Evolutionary conservation across 129 eudicot genomes (phyloP), one percentile per base, ranked within the genome.

Genomic region (Artemisia tridentata): DNA sequence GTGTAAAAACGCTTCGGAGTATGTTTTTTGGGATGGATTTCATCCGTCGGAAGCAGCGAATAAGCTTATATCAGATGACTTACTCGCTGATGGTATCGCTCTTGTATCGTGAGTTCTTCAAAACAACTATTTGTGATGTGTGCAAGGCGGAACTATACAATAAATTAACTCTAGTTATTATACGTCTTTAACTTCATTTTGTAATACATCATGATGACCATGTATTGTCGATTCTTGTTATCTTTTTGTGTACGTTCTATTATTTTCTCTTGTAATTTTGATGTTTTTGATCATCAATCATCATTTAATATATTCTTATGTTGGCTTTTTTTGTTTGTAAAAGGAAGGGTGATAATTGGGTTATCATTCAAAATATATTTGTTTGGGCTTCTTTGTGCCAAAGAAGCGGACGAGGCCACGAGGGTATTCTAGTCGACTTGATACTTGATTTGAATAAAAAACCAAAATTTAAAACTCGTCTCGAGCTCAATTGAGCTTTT

Each of bases 11-110:
- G 98, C 98, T 49, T 65, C 95, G 0, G 88, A 84, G 29, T 92
- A 92, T 72, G 91, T 92, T 16, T 92, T 92, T 54, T 92, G 98
- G 98, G 98, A 92, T 27, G 95, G 96, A 7, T 85, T 86, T 83
- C 98, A 92, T 71, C 95, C 98, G 0, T 74, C 98, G 0, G 90
- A 92, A 77, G 92, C 98, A 43, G 93, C 96, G 65, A 92, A 92
- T 75, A 83, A 78, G 55, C 63, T 86, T 63, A 67, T 92, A 29
- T 65, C 98, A 6, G 88, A 87, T 23, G 89, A 89, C 48, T 77
- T 92, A 75, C 75, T 89, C 2, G 74, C 79, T 59, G 78, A 71
- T 71, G 98, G 96, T 75, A 78, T 92, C 43, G 76, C 89, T 52
- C 96, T 92, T 69, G 83, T 92, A 19, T 84, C 85, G 6, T 91